Evolutionary conservation across 768 basidiomycete genomes (phyloP).

Genomic region (Termitomyces sp.): DNA sequence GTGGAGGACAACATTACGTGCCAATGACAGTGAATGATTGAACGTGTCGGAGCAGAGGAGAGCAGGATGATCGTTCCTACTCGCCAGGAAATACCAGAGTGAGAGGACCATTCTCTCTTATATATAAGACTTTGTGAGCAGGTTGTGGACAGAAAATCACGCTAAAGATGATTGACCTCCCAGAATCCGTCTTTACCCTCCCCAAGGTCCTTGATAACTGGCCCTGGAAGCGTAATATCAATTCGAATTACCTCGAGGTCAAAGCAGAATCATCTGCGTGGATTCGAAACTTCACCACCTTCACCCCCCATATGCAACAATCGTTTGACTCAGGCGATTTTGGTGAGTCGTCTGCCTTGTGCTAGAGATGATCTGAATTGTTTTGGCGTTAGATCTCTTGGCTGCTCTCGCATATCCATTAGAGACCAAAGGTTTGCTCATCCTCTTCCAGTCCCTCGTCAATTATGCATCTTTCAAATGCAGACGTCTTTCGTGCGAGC

Average conservation of each 20-base stretch:
- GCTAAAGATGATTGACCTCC: not conserved
- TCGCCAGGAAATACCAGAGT: not conserved
- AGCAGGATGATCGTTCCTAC: not conserved
- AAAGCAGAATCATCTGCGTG: constrained; percentile 15
- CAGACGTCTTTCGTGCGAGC: not conserved
- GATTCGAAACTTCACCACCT: constrained; percentile 27
- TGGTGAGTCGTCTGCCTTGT: not conserved
- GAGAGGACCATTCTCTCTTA: not conserved
- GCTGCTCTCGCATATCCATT: constrained; percentile 34
- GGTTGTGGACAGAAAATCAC: not conserved
- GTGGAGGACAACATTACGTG: not conserved
- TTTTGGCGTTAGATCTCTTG: constrained; percentile 24
- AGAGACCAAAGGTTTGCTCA: constrained; percentile 23
- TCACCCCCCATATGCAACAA: constrained; percentile 27
- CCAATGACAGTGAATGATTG: not conserved
- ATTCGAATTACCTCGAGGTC: constrained; percentile 28
- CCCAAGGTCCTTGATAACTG: constrained; percentile 31
- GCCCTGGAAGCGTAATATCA: constrained; percentile 39
- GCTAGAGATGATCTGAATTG: not conserved
- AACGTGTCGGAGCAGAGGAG: not conserved
- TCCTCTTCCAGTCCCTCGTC: not conserved
- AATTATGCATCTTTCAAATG: not conserved
- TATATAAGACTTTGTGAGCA: not conserved
- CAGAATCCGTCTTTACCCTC: not conserved
- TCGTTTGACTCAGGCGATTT: constrained; percentile 39